Evolutionary conservation across 371 early-diverging fungal genomes (phyloP), one percentile per base, ranked within the genome.

Genomic region (Phascolomyces articulosus): DNA sequence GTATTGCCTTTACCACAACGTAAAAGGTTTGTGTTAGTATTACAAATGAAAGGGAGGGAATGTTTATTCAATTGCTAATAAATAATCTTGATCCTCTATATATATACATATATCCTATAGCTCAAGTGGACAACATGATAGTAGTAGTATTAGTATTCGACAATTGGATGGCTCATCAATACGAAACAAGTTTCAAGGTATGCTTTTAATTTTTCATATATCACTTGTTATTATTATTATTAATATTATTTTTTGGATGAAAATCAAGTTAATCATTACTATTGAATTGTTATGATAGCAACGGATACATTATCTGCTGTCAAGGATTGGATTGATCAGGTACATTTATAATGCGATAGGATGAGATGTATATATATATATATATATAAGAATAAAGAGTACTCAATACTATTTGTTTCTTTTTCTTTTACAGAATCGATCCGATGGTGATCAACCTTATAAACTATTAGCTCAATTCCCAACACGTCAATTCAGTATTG

Each of bases 391-490:
- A n/a, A n/a, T n/a, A n/a, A 44, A 44, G n/a, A 44, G 44, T 6
- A 0, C 8, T 4, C 0, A 0, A 1, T 7, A 11, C n/a, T 27
- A 38, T 26, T 55, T 20, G n/a, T n/a, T n/a, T n/a, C n/a, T 57
- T 20, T 21, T 7, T 4, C 34, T 34, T 27, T 11, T 24, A 58
- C 57, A 76, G 75, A 72, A 67, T 31, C 62, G 76, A 51, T 72
- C 70, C 21, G 82, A 82, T 53, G 75, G 75, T 0, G 72, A 71
- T n/a, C 68, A 67, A 26, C 71, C 75, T 1, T 82, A 75, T 40
- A 79, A 75, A 59, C 66, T 82, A 6, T 60, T 77, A 13, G 68
- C 79, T 20, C 82, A 77, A 55, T 82, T 82, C 41, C 82, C 82
- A 7, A 77, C 75, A 3, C 73, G 82, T 4, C 64, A 74, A 38